Evolutionary conservation across 2,329 filamentous ascomycete genomes (phyloP), one percentile per base, ranked within the genome.

Genomic region (Cladosporium sp.): DNA sequence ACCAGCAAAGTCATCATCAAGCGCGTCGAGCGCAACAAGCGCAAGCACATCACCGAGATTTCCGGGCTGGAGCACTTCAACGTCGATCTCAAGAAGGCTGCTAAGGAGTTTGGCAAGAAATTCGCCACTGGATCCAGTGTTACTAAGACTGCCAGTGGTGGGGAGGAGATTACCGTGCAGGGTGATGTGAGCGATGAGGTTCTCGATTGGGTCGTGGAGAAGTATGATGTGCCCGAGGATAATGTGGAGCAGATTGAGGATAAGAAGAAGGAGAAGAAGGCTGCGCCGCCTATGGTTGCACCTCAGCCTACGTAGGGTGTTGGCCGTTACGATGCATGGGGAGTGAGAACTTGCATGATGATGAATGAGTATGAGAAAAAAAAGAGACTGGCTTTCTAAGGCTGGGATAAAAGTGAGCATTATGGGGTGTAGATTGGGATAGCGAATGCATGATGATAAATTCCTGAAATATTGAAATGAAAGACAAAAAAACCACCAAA

Each of bases 11-110:
- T 98, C 48, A 84, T 82, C 51, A 95, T 98, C 73, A 96, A 96
- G 79, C 88, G 93, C 20, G 93, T 98, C 61, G 93, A 97, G 77
- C 84, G 93, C 56, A 97, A 95, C 72, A 98, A 98, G 79, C 83
- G 93, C 65, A 98, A 98, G 75, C 94, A 84, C 67, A 91, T 98
- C 49, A 98, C 93, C 0, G 85, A 91, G 13, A 84, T 98, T n/a
- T 82, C 82, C 6, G 93, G 93, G 0, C 77, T 98, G 16, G 93
- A 98, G 69, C 83, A 85, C 0, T 95, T 96, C 64, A 89, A 89
- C 0, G 70, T 97, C 36, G 92, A 97, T 50, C 78, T 96, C 63
- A 98, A 98, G 72, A 97, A 96, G 75, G 78, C 95, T 7, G 59
- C 60, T 2, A 97, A 97, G 76, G 93, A 97, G 64, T 84, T 97